These are phyloP conservation scores for Termitomyces sp. DNA, from an alignment of 768 basidiomycete species.

Conservation along the genomic window DNA sequence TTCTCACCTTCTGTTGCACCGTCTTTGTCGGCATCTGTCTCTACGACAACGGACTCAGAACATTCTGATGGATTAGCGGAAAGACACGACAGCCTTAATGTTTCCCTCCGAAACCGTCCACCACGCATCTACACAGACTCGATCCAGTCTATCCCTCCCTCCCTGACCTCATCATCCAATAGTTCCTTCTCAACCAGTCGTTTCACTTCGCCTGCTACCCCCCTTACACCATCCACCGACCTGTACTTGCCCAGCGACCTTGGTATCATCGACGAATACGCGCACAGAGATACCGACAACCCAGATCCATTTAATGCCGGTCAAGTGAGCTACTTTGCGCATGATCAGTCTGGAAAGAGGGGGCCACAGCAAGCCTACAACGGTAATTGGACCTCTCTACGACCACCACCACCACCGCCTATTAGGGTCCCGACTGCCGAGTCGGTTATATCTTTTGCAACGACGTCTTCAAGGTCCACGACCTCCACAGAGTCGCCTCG, in stretches of 20 bases:
- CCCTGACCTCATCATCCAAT: slow-evolving; percentile 37
- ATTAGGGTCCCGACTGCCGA: not conserved
- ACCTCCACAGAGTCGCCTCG: slow-evolving; percentile 5
- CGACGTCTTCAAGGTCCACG: not conserved
- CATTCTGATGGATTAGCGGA: slow-evolving; percentile 9
- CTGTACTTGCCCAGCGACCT: slow-evolving; percentile 17
- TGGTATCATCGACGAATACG: slow-evolving; percentile 32
- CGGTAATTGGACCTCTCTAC: slow-evolving; percentile 13
- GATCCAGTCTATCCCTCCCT: slow-evolving; percentile 23
- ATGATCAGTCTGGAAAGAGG: slow-evolving; percentile 10
- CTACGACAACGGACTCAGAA: slow-evolving; percentile 13
- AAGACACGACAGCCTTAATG: slow-evolving; percentile 1
- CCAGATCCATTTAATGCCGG: slow-evolving; percentile 8
- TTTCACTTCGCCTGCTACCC: slow-evolving; percentile 23
- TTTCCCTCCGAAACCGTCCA: slow-evolving; percentile 18
- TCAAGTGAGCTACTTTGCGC: slow-evolving; percentile 5
- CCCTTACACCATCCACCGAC: slow-evolving; percentile 23
- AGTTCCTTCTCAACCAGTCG: slow-evolving; percentile 25
- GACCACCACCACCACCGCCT: not conserved
- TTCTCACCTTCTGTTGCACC: slow-evolving; percentile 10
- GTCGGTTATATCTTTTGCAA: not conserved
- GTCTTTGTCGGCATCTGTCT: slow-evolving; percentile 9
- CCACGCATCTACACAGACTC: slow-evolving; percentile 15
- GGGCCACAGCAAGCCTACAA: slow-evolving; percentile 25
- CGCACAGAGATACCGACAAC: not conserved